A percentile compares a stretch with the other conserved stretches of the same genome.
Evolutionary conservation across 495 filamentous ascomycete species (phyloP).

Genomic region (Lophiostoma macrostomum): DNA sequence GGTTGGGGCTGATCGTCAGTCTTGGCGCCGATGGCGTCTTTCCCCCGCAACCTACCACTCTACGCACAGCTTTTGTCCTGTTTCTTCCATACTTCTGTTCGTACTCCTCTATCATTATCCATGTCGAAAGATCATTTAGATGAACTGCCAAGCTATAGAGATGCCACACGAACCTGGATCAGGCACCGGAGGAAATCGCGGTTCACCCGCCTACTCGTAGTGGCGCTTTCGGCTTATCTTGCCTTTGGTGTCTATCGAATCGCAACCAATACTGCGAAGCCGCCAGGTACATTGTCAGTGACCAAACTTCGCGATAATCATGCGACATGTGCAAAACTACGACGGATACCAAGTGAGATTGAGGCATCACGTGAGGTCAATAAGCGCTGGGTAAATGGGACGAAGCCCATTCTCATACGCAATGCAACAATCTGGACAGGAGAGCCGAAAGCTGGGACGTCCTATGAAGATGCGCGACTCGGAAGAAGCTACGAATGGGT

Average conservation of each 20-base stretch:
- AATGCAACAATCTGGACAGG: slow-evolving; percentile 38
- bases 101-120: too few relatives aligned
- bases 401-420: slow-evolving; percentile 27
- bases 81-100: too few relatives aligned
- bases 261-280: slow-evolving; percentile 9
- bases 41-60: too few relatives aligned
- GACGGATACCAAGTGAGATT: slow-evolving; percentile 14
- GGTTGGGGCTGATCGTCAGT: too few relatives aligned
- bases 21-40: too few relatives aligned
- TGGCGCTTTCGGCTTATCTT: slow-evolving; percentile 4
- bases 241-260: slow-evolving; percentile 8
- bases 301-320: slow-evolving; percentile 25
- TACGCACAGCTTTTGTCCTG: too few relatives aligned
- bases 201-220: neutral
- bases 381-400: slow-evolving; percentile 29
- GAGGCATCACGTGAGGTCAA: slow-evolving; percentile 26
- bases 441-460: slow-evolving; percentile 21
- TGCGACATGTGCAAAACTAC: slow-evolving; percentile 24
- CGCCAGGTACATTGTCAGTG: slow-evolving; percentile 7
- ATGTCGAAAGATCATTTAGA: slow-evolving; percentile 9
- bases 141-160: slow-evolving; percentile 9
- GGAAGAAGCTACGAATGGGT: slow-evolving; percentile 34
- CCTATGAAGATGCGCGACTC: slow-evolving; percentile 20
- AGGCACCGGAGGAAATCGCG: neutral
- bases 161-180: slow-evolving; percentile 15